phyloP scores from a whole-genome alignment of 176 grass and related monocot species.

The Olyra latifolia region DNA sequence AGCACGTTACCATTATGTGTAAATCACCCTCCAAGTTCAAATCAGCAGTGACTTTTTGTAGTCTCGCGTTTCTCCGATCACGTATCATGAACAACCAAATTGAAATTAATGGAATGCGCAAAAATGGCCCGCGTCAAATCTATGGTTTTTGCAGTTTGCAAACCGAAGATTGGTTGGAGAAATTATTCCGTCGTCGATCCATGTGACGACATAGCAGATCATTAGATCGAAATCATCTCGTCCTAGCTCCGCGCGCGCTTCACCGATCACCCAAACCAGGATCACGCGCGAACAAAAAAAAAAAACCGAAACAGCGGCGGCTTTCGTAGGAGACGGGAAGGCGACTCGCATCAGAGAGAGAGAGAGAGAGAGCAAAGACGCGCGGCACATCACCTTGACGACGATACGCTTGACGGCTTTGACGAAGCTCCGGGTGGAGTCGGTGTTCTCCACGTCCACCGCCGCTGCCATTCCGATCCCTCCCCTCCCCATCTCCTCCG shows the following conservation, averaged over 20 bases:
- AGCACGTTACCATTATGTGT: not conserved
- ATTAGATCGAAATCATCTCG: not conserved
- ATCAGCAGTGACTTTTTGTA: not conserved
- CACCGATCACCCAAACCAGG: not conserved
- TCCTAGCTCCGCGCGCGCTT: not conserved
- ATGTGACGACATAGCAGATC: not conserved
- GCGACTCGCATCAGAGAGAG: not conserved
- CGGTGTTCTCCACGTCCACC: slow-evolving; percentile 52
- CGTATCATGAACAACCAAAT: not conserved
- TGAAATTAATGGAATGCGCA: not conserved
- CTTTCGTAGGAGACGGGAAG: not conserved
- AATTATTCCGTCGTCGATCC: not conserved
- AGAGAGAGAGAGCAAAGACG: too few relatives aligned
- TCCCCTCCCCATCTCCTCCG: slow-evolving; percentile 39
- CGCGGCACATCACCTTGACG: slow-evolving; percentile 53
- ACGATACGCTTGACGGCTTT: slow-evolving; percentile 75
- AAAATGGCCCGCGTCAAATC: not conserved
- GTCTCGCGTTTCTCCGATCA: not conserved
- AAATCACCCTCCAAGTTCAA: not conserved
- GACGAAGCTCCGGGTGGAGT: slow-evolving; percentile 62
- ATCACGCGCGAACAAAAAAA: not conserved
- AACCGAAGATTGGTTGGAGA: not conserved
- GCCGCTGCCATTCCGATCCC: slow-evolving; percentile 41
- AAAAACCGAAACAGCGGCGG: not conserved
- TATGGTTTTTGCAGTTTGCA: not conserved